Conservation (phyloP, 140 eudicot species). For the Bidens hawaiensis region DNA sequence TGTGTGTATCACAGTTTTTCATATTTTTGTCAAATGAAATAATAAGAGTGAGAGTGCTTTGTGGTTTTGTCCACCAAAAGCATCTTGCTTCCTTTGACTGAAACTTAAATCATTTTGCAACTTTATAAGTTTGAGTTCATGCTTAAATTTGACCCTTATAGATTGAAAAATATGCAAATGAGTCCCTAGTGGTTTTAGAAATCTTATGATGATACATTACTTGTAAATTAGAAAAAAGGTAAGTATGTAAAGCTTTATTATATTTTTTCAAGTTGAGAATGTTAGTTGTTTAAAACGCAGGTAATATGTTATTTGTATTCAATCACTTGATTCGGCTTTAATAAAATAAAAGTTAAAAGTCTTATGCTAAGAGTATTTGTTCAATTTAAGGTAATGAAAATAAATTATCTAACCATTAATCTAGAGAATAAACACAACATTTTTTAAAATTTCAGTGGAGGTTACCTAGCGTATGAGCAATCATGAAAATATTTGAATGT, state of each 20-base stretch:
- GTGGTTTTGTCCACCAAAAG: conserved; percentile 38
- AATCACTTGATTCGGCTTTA: too few species aligned
- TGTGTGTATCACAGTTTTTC: conserved; percentile 30
- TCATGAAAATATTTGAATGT: background rate
- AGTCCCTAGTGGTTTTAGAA: background rate
- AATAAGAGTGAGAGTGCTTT: conserved; percentile 30
- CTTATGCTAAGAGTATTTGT: too few species aligned
- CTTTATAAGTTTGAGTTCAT: conserved; percentile 28
- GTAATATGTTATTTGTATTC: too few species aligned
- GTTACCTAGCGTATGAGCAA: background rate
- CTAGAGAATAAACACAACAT: too few species aligned
- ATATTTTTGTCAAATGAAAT: conserved; percentile 25
- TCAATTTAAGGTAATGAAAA: too few species aligned
- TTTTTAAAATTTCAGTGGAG: background rate
- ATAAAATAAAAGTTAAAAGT: too few species aligned
- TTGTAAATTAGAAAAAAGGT: too few species aligned
- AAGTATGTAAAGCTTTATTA: too few species aligned
- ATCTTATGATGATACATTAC: too few species aligned
- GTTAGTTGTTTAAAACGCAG: too few species aligned
- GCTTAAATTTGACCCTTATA: background rate
- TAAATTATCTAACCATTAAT: too few species aligned
- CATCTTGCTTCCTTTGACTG: conserved; percentile 32
- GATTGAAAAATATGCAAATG: conserved; percentile 6
- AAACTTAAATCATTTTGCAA: conserved; percentile 28
- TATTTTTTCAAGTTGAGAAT: too few species aligned